Conservation (phyloP, 306 rosid genomes). For the Bauhinia variegata region DNA sequence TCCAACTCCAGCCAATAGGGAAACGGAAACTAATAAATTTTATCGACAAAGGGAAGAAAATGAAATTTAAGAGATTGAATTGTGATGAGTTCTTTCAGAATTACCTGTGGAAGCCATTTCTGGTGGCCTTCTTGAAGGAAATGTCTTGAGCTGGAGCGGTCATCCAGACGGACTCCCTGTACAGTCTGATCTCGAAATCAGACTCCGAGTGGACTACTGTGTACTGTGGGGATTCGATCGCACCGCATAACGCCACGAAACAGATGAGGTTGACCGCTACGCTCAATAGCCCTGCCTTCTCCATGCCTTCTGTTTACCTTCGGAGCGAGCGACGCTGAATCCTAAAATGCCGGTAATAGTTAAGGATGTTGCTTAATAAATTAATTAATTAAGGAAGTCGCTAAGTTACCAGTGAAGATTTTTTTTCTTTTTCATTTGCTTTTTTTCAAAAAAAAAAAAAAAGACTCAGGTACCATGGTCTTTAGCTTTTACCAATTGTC, state of each 20-base stretch:
- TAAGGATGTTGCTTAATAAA: too few species aligned
- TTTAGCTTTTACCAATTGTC: too few species aligned
- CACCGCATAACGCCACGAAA: conserved; percentile 29
- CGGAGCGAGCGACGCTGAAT: too few species aligned
- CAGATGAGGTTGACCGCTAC: conserved; percentile 10
- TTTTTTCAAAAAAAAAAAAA: too few species aligned
- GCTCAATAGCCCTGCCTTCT: not conserved
- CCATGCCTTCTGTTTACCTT: conserved; percentile 16
- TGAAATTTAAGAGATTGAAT: not conserved
- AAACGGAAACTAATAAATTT: not conserved
- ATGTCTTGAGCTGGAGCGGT: conserved; percentile 53
- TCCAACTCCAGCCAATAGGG: too few species aligned
- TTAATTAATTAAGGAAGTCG: too few species aligned
- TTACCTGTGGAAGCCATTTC: conserved; percentile 72
- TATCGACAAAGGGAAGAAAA: not conserved
- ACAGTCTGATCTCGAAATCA: conserved; percentile 76
- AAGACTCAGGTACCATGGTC: too few species aligned
- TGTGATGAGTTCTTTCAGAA: not conserved
- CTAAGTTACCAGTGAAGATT: too few species aligned
- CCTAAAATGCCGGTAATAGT: too few species aligned
- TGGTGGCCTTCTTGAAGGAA: conserved; percentile 67
- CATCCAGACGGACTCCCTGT: conserved; percentile 58
- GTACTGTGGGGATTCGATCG: conserved; percentile 63
- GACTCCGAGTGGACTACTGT: conserved; percentile 62
- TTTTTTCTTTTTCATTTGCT: too few species aligned